These are phyloP conservation scores for Glutinoglossum americanum DNA, from an alignment of 495 filamentous ascomycete species.

Conservation along the genomic window DNA sequence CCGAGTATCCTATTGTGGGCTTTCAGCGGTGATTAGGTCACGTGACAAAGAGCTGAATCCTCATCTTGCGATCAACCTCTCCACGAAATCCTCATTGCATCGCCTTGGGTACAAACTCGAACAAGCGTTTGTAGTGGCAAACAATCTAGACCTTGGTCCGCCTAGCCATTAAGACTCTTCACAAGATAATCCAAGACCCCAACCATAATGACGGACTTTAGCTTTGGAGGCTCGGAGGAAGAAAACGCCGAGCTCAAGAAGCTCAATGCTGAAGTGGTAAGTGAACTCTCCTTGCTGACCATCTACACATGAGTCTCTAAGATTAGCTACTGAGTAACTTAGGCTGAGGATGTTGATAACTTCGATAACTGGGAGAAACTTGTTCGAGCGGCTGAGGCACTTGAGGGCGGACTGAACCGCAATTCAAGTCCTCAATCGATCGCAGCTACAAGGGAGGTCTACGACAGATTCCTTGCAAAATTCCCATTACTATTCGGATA, in stretches of 20 bases:
- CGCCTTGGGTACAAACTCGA: too few species aligned
- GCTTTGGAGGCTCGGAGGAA: constrained; percentile 59
- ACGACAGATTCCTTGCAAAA: constrained; percentile 84
- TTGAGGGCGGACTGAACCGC: constrained; percentile 85
- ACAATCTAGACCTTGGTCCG: neutral
- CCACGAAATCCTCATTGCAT: neutral
- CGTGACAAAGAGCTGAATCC: neutral
- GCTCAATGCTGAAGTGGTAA: constrained; percentile 56
- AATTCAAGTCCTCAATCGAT: constrained; percentile 94
- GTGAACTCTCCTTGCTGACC: constrained; percentile 14
- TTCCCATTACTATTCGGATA: constrained; percentile 94
- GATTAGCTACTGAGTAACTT: neutral
- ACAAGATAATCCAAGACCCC: neutral
- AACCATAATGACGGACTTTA: constrained; percentile 25
- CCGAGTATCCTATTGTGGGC: too few species aligned
- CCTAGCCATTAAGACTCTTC: neutral
- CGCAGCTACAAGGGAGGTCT: constrained; percentile 57
- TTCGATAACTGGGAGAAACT: constrained; percentile 94
- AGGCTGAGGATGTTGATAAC: constrained; percentile 60
- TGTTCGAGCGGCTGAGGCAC: constrained; percentile 53
- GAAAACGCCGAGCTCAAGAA: constrained; percentile 70
- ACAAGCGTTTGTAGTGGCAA: neutral
- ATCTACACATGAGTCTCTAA: neutral
- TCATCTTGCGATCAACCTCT: neutral
- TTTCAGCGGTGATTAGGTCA: neutral